Evolutionary conservation across 2,329 filamentous ascomycete genomes (phyloP).

Genomic region (Calycina herbarum): DNA sequence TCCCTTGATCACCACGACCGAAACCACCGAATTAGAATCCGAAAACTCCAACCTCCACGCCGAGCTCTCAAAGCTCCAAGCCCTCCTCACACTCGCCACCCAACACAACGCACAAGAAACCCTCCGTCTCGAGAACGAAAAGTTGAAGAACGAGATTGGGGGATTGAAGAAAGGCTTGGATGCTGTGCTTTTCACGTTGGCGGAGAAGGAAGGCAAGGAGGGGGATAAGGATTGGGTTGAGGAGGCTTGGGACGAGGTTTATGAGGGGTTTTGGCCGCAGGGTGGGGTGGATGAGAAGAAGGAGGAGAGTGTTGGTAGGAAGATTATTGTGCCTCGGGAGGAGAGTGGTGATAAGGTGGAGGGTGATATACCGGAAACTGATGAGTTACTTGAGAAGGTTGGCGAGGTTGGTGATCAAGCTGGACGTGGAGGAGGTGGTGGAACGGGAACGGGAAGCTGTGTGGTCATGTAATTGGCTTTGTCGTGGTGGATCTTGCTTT

Average conservation of each 20-base stretch:
- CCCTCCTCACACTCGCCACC: background rate
- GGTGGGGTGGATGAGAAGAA: slow-evolving; percentile 1
- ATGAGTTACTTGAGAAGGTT: background rate
- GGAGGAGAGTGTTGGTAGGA: background rate
- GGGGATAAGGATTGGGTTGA: slow-evolving; percentile 5
- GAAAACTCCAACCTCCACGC: background rate
- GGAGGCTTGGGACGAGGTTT: slow-evolving; percentile 14
- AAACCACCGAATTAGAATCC: background rate
- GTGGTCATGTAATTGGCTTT: slow-evolving; percentile 18
- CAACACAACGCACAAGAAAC: background rate
- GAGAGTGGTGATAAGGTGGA: background rate
- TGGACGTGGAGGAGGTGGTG: slow-evolving; percentile 15
- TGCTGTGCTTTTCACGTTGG: background rate
- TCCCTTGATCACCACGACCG: background rate
- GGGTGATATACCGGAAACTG: background rate
- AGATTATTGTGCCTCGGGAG: background rate
- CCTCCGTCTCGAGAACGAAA: background rate
- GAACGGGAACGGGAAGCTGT: slow-evolving; percentile 20
- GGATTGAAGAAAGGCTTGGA: background rate
- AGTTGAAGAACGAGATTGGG: slow-evolving; percentile 2
- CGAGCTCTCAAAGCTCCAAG: slow-evolving; percentile 8
- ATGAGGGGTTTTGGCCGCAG: slow-evolving; percentile 22
- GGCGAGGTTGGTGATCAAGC: background rate
- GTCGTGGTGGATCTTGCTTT: background rate
- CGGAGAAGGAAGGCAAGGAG: background rate